These are phyloP conservation scores for Immersiella caudata DNA, from an alignment of 495 filamentous ascomycete species.

Conservation along the genomic window DNA sequence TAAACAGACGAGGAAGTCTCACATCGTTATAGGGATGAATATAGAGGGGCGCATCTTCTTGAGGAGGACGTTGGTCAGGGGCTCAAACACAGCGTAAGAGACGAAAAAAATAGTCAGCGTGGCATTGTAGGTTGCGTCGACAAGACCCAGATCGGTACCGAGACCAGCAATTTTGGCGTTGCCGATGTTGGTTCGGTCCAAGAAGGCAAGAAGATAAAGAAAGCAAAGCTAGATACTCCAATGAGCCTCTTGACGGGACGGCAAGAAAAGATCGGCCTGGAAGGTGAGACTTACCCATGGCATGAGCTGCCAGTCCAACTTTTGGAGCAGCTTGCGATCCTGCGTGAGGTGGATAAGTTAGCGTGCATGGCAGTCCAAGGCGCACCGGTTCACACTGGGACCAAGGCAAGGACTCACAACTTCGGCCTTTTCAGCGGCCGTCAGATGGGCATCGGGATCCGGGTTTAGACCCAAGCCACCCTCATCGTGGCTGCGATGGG, in stretches of 20 bases:
- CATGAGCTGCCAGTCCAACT: constrained; percentile 70
- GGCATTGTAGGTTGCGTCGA: constrained; percentile 69
- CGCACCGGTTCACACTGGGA: no score
- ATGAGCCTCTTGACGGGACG: neutral
- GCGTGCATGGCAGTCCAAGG: neutral
- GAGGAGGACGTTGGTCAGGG: constrained; percentile 83
- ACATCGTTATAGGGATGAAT: constrained; percentile 71
- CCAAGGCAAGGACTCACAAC: constrained; percentile 58
- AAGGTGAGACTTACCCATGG: constrained; percentile 59
- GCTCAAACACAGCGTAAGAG: constrained; percentile 86
- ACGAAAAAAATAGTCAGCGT: constrained; percentile 88
- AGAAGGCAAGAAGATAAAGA: constrained; percentile 82
- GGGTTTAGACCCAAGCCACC: constrained; percentile 28
- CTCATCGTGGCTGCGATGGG: constrained; percentile 34
- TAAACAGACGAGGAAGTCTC: constrained; percentile 48
- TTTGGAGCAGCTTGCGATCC: constrained; percentile 70
- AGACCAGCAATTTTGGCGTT: constrained; percentile 86
- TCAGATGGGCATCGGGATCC: constrained; percentile 72
- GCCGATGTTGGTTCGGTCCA: constrained; percentile 83
- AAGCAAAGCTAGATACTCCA: constrained; percentile 62
- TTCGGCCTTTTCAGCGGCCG: constrained; percentile 64
- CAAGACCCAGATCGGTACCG: constrained; percentile 57
- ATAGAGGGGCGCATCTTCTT: constrained; percentile 65
- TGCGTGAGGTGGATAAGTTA: constrained; percentile 32
- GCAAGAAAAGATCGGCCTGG: neutral